These are phyloP conservation scores for Cenococcum geophilum DNA, from an alignment of 495 filamentous ascomycete genomes.

Conservation along the genomic window DNA sequence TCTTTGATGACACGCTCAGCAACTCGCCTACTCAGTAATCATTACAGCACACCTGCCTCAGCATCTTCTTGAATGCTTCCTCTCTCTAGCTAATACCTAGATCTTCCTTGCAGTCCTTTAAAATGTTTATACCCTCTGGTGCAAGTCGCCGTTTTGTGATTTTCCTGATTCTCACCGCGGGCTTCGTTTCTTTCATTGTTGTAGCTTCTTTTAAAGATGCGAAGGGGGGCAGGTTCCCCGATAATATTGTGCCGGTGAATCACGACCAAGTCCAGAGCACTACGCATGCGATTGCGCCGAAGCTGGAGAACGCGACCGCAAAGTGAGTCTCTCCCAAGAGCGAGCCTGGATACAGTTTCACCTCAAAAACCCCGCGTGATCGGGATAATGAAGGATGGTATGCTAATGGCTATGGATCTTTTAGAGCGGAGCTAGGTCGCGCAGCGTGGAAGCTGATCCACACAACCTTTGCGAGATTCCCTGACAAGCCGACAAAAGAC, in stretches of 20 bases:
- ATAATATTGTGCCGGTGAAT: conserved; percentile 10
- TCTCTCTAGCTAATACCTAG: neutral
- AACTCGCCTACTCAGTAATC: neutral
- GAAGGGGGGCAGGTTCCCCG: conserved; percentile 9
- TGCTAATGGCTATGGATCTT: conserved; percentile 12
- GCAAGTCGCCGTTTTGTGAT: conserved; percentile 29
- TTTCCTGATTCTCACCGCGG: conserved; percentile 23
- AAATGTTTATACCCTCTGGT: conserved; percentile 21
- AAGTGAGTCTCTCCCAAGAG: conserved; percentile 50
- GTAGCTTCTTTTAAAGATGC: conserved; percentile 20
- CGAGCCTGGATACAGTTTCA: conserved; percentile 18
- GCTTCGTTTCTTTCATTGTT: conserved; percentile 30
- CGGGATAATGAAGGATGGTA: neutral
- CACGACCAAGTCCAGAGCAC: conserved; percentile 29
- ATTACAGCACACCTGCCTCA: neutral
- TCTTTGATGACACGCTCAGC: neutral
- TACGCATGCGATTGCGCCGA: conserved; percentile 72
- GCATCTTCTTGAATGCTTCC: neutral
- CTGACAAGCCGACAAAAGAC: conserved; percentile 73
- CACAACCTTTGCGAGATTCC: conserved; percentile 91
- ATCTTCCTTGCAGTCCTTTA: neutral
- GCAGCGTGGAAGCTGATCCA: conserved; percentile 91
- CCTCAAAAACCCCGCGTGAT: conserved; percentile 10
- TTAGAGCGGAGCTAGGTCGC: conserved; percentile 78
- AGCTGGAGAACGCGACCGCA: conserved; percentile 83